Evolutionary conservation across 805 yeast species (phyloP), one percentile per base, ranked within the genome.

Genomic region (Monosporozyma solicola): DNA sequence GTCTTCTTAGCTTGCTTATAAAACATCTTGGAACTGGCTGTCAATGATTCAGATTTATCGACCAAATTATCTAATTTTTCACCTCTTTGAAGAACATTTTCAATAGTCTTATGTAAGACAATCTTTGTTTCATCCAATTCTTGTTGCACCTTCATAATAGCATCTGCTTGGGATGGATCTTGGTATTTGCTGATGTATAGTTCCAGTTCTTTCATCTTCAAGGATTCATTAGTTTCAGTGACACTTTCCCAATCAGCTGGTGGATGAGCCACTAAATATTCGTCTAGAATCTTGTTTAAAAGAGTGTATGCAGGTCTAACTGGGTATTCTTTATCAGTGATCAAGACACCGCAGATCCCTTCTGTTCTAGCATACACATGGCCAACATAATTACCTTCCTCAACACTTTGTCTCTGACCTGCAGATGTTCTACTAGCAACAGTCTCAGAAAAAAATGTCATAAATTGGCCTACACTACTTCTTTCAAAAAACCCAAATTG

Each of bases 41-140:
- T 85, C 64, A 94, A 77, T 1, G 96, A 95, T 69, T 91, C 97
- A 41, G 96, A 86, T 74, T 94, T 94, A 67, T 92, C 97, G 44
- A 94, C 98, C 61, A 94, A 77, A 44, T 94, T 79, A 67, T 94
- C 99, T 63, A 94, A 80, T 65, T 90, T 90, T 71, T 94, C 99
- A 50, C 99, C 99, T 69, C 99, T 82, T 70, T 89, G 95, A 67
- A 94, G 78, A 8, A 94, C 97, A 56, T 85, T 79, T 71, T 94
- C 97, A 60, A 94, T 92, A 48, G 97, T 90, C 73, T 92, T 91
- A 72, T 94, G 98, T 64, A 94, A 76, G 43, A 91, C 96, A 61
- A 92, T 88, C 75, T 94, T 94, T 39, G 99, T 94, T 67, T 94
- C 99, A 70, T 94, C 99, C 63, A 94, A 80, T 71, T 94, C 99